phyloP scores from a whole-genome alignment of 345 rosid species.

The Psidium guajava region DNA sequence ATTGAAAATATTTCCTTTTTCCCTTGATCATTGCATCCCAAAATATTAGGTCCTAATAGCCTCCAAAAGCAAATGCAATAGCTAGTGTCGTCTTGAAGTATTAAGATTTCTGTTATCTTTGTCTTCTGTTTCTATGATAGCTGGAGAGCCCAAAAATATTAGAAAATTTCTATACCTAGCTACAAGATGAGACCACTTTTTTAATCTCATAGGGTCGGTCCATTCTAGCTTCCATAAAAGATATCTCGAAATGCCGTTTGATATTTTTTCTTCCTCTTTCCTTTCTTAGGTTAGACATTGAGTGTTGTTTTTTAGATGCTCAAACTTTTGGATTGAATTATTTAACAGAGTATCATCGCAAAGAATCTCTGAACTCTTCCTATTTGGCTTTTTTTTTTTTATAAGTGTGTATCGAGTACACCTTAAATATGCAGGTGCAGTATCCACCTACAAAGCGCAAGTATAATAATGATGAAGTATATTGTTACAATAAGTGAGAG shows the following conservation, averaged over 20 bases:
- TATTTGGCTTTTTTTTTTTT: background rate
- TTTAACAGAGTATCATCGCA: background rate
- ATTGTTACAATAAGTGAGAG: background rate
- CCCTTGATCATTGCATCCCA: background rate
- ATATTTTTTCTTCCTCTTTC: background rate
- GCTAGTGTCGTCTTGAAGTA: background rate
- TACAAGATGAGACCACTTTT: background rate
- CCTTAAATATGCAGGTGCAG: background rate
- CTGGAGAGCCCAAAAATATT: background rate
- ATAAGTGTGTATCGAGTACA: background rate
- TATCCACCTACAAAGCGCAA: background rate
- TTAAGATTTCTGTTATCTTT: background rate
- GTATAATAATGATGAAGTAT: background rate
- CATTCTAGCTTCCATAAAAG: background rate
- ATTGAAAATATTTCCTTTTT: background rate
- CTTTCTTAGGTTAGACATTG: background rate
- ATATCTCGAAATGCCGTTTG: background rate
- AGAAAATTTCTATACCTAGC: background rate
- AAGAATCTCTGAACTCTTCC: background rate
- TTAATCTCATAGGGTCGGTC: background rate
- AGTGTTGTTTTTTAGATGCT: background rate
- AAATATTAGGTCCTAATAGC: background rate
- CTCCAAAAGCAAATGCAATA: background rate
- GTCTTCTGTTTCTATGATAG: background rate
- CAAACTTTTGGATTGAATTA: background rate